phyloP scores from a whole-genome alignment of 2,329 filamentous ascomycete genomes.

The Juglanconis sp. region DNA sequence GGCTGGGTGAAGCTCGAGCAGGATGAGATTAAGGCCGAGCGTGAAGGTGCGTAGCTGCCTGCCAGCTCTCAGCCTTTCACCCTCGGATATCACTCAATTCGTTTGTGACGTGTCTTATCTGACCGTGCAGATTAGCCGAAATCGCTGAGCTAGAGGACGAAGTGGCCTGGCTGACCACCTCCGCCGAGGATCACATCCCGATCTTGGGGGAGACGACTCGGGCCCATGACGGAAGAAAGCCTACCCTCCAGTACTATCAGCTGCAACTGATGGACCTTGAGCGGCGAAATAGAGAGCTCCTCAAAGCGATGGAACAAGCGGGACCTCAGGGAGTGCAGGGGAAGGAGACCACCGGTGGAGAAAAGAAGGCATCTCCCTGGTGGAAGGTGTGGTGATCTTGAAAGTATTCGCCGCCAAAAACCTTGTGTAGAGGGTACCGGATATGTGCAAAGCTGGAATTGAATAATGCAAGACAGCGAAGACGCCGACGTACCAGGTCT shows the following conservation, averaged over 20 bases:
- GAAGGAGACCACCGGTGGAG: background rate
- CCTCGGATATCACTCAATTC: background rate
- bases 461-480: too few relatives aligned
- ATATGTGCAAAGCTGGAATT: background rate
- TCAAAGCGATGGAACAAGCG: background rate
- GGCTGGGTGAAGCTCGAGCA: slow-evolving; percentile 71
- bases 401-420: too few relatives aligned
- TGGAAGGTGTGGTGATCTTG: background rate
- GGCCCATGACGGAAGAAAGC: background rate
- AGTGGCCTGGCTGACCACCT: slow-evolving; percentile 22
- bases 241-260: background rate
- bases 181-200: too few relatives aligned
- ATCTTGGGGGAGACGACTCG: background rate
- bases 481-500: too few relatives aligned
- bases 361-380: background rate
- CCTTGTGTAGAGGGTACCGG: too few relatives aligned
- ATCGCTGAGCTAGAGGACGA: slow-evolving; percentile 36
- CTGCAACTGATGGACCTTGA: background rate
- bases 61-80: background rate
- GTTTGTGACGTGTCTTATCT: background rate
- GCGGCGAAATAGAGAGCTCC: background rate
- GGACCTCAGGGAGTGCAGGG: background rate
- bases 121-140: slow-evolving; percentile 17
- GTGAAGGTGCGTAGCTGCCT: slow-evolving; percentile 44
- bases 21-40: slow-evolving; percentile 61